Base-by-base conservation (phyloP, 2,329 filamentous ascomycete genomes). In the Pseudogymnoascus sp. region DNA sequence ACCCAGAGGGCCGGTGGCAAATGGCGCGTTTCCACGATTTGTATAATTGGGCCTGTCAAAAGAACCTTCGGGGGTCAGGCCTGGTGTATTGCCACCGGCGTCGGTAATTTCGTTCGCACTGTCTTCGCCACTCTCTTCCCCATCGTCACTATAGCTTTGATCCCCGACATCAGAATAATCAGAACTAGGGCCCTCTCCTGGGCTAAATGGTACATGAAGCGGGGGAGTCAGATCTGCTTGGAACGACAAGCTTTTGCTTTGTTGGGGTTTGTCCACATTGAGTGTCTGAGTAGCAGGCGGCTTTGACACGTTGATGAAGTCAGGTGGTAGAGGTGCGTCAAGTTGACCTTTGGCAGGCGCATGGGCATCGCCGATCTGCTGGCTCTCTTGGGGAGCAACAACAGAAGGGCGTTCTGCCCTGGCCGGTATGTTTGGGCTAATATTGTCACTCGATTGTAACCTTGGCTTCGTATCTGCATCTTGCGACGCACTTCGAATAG, bases 61-160 rank as follows among this genome's bases (percentile, higher is more conserved):
- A 0, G 85, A 87, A 68, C 82, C 84, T 65, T 84, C 79, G 1
- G 84, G 82, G 0, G 83, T 84, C 64, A 81, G 77, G 28, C 81
- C 78, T 63, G 82, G 78, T 12, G 81, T 81, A 38, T 78, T 77
- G 37, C 76, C 76, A 14, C 76, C 68, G 6, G 75, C 78, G 19
- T 82, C 83, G 68, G 82, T 87, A 11, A 87, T 74, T 60, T 88
- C 85, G 69, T 87, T 84, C n/a, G 81, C 81, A 53, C 88, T 81
- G 71, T 88, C 85, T 59, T 88, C 79, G 24, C 84, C 86, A 65
- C 85, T 88, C 12, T 82, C 80, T 2, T 79, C 80, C 19, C 78
- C 76, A 5, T 76, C 74, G 4, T 79, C 76, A 7, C 77, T 77
- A n/a, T 78, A 76, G 2, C 75, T 74, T 0, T 78, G 78, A 11